Percentiles rank a stretch among this genome's conserved stretches.
Evolutionary conservation across 345 rosid species (phyloP).

Genomic region (Aegle marmelos): DNA sequence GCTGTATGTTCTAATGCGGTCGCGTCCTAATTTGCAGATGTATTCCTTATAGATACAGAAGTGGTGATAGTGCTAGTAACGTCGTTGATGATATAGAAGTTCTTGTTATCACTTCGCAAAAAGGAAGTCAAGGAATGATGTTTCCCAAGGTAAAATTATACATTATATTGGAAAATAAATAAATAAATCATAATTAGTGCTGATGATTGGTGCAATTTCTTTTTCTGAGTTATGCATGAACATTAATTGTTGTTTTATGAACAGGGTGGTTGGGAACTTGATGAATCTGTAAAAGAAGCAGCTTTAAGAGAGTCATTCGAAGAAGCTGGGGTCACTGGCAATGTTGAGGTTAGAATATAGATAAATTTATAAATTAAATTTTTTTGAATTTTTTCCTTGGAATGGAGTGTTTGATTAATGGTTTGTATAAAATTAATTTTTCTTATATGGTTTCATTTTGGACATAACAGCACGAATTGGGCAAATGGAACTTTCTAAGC

Average conservation of each 20-base stretch:
- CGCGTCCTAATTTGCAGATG: constrained; percentile 41
- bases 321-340: constrained; percentile 88
- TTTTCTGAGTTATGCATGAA: background rate
- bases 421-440: background rate
- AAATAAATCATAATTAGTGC: no score
- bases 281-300: constrained; percentile 78
- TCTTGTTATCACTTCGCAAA: constrained; percentile 74
- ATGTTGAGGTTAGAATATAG: constrained; percentile 51
- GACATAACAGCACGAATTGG: constrained; percentile 53
- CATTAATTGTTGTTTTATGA: background rate
- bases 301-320: constrained; percentile 73
- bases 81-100: constrained; percentile 54
- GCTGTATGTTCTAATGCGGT: background rate
- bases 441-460: background rate
- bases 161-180: background rate
- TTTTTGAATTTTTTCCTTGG: background rate
- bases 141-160: constrained; percentile 68
- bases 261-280: constrained; percentile 96
- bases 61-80: constrained; percentile 24
- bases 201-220: background rate
- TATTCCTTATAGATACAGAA: constrained; percentile 68
- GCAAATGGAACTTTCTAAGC: constrained; percentile 81
- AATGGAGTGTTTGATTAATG: background rate
- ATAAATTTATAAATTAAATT: background rate
- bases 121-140: constrained; percentile 65